Percentiles rank a stretch among this genome's conserved stretches.
Conservation (phyloP, 164 flowering plant species). For the Piper betle region DNA sequence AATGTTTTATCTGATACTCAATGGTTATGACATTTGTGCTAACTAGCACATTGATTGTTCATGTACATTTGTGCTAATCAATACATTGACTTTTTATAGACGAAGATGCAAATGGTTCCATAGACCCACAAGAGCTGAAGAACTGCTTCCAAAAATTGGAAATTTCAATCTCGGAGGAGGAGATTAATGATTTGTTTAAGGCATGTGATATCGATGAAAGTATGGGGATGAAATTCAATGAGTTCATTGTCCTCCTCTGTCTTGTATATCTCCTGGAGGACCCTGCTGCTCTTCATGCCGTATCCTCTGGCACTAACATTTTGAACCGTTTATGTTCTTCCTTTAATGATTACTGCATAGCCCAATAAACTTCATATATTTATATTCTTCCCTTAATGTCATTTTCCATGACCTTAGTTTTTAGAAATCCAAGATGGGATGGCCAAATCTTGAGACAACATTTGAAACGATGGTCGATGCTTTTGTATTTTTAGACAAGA, state of each 20-base stretch:
- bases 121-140: conserved; percentile 76
- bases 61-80: neutral
- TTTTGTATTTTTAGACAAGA: conserved; percentile 90
- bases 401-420: conserved; percentile 26
- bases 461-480: conserved; percentile 85
- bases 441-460: conserved; percentile 74
- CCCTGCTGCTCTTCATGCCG: conserved; percentile 33
- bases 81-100: conserved; percentile 23
- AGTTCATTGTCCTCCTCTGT: conserved; percentile 92
- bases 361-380: neutral
- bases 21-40: neutral
- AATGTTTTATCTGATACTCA: neutral
- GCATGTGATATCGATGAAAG: conserved; percentile 77
- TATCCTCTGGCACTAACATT: conserved; percentile 28
- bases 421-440: conserved; percentile 60
- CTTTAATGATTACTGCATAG: neutral
- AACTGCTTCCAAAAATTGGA: conserved; percentile 62
- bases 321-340: neutral
- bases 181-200: conserved; percentile 62
- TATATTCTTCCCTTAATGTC: neutral
- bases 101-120: conserved; percentile 71
- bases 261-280: conserved; percentile 86
- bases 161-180: conserved; percentile 60
- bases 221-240: conserved; percentile 77
- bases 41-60: neutral